Conservation (phyloP, 441 rosid species). For the Euphorbia celastroides region DNA sequence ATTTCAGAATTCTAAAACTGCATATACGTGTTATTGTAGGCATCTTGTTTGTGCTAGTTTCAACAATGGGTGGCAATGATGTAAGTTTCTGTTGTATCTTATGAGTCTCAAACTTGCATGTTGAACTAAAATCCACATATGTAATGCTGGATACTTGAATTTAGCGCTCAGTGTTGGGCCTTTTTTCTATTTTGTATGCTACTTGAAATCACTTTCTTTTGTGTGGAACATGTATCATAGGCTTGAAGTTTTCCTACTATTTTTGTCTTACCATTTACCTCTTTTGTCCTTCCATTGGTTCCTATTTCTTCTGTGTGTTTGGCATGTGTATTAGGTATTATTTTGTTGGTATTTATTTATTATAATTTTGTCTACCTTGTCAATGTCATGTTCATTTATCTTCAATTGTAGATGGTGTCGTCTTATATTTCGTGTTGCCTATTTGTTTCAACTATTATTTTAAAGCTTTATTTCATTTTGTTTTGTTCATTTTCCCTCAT, state of each 20-base stretch:
- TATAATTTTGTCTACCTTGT: no score
- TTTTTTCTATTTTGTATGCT: not conserved
- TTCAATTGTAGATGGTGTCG: no score
- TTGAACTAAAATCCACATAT: not conserved
- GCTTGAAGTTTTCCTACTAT: not conserved
- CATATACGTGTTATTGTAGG: conserved; percentile 93
- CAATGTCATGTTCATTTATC: no score
- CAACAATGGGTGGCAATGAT: conserved; percentile 91
- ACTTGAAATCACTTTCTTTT: not conserved
- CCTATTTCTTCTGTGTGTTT: no score
- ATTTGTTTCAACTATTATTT: no score
- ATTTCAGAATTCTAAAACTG: conserved; percentile 92
- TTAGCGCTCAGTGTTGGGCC: not conserved
- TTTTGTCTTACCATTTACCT: no score
- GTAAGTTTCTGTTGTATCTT: conserved; percentile 36
- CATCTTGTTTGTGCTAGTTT: conserved; percentile 94
- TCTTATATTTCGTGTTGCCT: no score
- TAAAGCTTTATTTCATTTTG: no score
- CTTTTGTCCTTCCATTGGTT: no score
- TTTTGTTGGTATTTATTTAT: no score
- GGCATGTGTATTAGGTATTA: no score
- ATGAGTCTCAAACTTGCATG: not conserved
- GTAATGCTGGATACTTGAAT: not conserved
- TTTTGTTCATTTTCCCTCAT: no score
- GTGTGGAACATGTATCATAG: not conserved